These are phyloP conservation scores for Mortierella antarctica DNA, from an alignment of 192 early-diverging fungal species.

Conservation along the genomic window DNA sequence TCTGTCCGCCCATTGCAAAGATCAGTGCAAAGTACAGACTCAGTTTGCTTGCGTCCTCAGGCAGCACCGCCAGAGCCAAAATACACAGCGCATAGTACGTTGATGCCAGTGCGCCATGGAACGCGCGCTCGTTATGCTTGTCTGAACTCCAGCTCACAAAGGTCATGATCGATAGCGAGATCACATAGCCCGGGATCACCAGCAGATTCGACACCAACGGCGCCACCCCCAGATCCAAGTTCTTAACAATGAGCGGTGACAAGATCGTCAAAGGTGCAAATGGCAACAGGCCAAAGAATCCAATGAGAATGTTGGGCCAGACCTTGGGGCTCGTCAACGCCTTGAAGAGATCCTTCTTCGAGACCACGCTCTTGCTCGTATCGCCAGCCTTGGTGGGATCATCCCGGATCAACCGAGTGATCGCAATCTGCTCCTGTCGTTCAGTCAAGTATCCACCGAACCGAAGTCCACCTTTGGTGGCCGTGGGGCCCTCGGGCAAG, in stretches of 20 bases:
- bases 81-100: slow-evolving; percentile 48
- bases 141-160: slow-evolving; percentile 51
- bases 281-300: slow-evolving; percentile 53
- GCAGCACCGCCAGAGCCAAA: slow-evolving; percentile 45
- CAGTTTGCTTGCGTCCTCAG: slow-evolving; percentile 47
- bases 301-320: slow-evolving; percentile 55
- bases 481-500: slow-evolving; percentile 58
- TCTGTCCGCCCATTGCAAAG: slow-evolving; percentile 51
- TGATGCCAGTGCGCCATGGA: slow-evolving; percentile 41
- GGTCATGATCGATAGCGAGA: slow-evolving; percentile 36
- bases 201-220: slow-evolving; percentile 52
- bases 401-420: slow-evolving; percentile 70
- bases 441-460: slow-evolving; percentile 59
- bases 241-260: slow-evolving; percentile 56
- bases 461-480: slow-evolving; percentile 39
- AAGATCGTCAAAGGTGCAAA: slow-evolving; percentile 29
- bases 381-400: slow-evolving; percentile 64
- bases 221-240: slow-evolving; percentile 40
- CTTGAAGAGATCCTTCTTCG: slow-evolving; percentile 21
- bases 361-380: slow-evolving; percentile 45
- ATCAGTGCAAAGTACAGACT: slow-evolving; percentile 50
- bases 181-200: slow-evolving; percentile 54
- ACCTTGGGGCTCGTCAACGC: slow-evolving; percentile 41
- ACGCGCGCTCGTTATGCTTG: slow-evolving; percentile 45
- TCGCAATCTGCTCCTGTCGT: slow-evolving; percentile 63